Conservation (phyloP, 768 basidiomycete species). For the Leccinum incarnatum region DNA sequence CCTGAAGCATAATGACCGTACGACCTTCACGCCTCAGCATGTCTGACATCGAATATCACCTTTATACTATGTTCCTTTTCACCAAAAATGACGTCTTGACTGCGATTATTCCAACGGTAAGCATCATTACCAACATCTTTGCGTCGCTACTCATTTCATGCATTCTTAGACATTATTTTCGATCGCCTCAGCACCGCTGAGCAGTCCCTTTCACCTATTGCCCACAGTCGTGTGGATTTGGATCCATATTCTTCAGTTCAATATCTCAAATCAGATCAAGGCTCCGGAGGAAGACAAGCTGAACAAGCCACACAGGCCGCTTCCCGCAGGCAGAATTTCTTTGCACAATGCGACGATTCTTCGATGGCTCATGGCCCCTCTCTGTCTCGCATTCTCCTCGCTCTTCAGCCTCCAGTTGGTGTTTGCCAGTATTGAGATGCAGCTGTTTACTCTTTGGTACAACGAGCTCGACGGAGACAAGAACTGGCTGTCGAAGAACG, state of each 20-base stretch:
- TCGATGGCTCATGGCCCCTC: slow-evolving; percentile 35
- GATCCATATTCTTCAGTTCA: slow-evolving; percentile 44
- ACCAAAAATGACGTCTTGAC: slow-evolving; percentile 47
- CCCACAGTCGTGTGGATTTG: slow-evolving; percentile 42
- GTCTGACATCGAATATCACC: slow-evolving; percentile 19
- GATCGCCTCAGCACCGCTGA: slow-evolving; percentile 32
- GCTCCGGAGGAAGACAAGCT: slow-evolving; percentile 40
- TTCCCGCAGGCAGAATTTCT: slow-evolving; percentile 44
- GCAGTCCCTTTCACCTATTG: slow-evolving; percentile 12
- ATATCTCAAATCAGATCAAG: slow-evolving; percentile 45
- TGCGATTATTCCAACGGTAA: slow-evolving; percentile 45
- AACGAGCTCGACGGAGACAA: slow-evolving; percentile 38
- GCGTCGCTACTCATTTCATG: not conserved
- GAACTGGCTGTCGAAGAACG: slow-evolving; percentile 39
- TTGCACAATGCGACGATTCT: slow-evolving; percentile 33
- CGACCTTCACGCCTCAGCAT: slow-evolving; percentile 4
- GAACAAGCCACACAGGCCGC: slow-evolving; percentile 46
- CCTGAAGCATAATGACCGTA: slow-evolving; percentile 17
- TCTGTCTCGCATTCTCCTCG: slow-evolving; percentile 36
- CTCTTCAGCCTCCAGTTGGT: slow-evolving; percentile 32
- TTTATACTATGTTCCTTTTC: slow-evolving; percentile 39
- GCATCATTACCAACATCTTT: slow-evolving; percentile 3
- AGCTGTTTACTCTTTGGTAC: slow-evolving; percentile 35
- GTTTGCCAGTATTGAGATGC: slow-evolving; percentile 34
- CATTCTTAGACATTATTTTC: slow-evolving; percentile 33